Percentiles rank a stretch among this genome's conserved stretches.
Evolutionary conservation across 2,329 filamentous ascomycete species (phyloP).

Genomic region (Cladosporium oxysporum): DNA sequence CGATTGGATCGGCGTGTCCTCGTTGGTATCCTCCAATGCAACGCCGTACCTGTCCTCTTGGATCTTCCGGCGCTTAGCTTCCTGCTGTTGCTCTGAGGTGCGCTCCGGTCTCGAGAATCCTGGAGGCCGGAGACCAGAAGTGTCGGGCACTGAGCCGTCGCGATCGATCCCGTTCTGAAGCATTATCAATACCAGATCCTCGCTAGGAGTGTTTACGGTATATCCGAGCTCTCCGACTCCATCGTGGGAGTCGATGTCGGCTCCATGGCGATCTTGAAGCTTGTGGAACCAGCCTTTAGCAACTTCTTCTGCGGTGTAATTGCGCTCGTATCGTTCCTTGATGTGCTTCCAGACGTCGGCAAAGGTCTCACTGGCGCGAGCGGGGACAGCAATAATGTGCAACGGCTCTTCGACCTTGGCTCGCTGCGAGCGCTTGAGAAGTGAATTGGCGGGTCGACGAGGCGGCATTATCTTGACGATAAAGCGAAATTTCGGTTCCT

Average conservation of each 20-base stretch:
- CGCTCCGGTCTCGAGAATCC: constrained; percentile 7
- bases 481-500: constrained; percentile 14
- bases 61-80: constrained; percentile 17
- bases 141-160: constrained; percentile 18
- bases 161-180: constrained; percentile 19
- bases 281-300: constrained; percentile 19
- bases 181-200: constrained; percentile 16
- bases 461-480: constrained; percentile 21
- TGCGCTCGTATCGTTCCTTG: constrained; percentile 15
- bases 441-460: constrained; percentile 13
- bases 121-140: constrained; percentile 14
- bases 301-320: constrained; percentile 13
- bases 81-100: constrained; percentile 15
- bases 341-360: constrained; percentile 20
- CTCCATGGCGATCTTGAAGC: constrained; percentile 13
- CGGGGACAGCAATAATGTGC: constrained; percentile 13
- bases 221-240: constrained; percentile 19
- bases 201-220: not conserved
- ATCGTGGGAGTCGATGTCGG: constrained; percentile 19
- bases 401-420: constrained; percentile 11
- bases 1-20: constrained; percentile 16
- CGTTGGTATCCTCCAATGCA: constrained; percentile 11
- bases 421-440: constrained; percentile 9
- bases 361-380: constrained; percentile 13
- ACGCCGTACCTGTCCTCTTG: constrained; percentile 17